Percentiles rank a stretch among this genome's conserved stretches.
These are phyloP conservation scores for Quercus tomentella DNA, from an alignment of 331 rosid species.

Conservation along the genomic window DNA sequence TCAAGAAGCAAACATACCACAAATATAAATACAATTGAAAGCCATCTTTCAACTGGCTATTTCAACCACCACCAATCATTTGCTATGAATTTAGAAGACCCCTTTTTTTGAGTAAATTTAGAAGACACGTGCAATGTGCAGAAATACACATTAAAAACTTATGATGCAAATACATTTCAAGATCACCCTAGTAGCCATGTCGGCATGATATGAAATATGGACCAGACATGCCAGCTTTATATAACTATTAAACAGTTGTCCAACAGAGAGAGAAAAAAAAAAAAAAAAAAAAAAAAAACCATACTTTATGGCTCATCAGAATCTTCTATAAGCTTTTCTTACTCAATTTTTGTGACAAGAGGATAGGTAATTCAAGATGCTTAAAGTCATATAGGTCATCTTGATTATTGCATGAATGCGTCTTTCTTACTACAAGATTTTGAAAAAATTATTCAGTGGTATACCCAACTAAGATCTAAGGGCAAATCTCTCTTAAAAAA, in stretches of 20 bases:
- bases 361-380: background rate
- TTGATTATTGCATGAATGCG: background rate
- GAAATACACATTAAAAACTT: no score
- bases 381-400: background rate
- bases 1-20: background rate
- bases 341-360: background rate
- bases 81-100: no score
- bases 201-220: background rate
- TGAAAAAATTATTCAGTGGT: no score
- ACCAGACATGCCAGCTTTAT: background rate
- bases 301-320: background rate
- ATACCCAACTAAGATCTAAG: no score
- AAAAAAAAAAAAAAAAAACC: background rate
- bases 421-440: background rate
- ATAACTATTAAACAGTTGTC: background rate
- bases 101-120: no score
- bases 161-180: no score
- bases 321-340: background rate
- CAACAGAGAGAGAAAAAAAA: background rate
- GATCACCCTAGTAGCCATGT: background rate
- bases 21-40: background rate
- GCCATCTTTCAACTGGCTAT: background rate
- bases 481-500: no score
- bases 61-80: background rate
- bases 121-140: no score